phyloP scores from a whole-genome alignment of 441 rosid genomes.

The Adansonia gregorii region DNA sequence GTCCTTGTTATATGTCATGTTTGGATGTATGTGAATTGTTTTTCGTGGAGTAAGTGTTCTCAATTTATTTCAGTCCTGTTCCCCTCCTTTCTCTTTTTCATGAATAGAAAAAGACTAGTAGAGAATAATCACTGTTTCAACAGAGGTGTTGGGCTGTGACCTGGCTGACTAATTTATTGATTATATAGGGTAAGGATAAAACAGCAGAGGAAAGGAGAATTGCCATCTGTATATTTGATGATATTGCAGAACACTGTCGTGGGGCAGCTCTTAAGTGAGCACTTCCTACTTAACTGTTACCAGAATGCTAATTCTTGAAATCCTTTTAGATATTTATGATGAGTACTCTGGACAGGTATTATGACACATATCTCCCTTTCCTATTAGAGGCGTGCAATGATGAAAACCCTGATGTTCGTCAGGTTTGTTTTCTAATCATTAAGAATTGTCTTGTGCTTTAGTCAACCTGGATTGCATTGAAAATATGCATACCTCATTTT shows the following conservation, averaged over 20 bases:
- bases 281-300: conserved; percentile 9
- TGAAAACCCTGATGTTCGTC: conserved; percentile 61
- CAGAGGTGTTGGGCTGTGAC: neutral
- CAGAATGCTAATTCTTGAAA: conserved; percentile 7
- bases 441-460: conserved; percentile 16
- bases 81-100: neutral
- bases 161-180: conserved; percentile 21
- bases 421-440: conserved; percentile 40
- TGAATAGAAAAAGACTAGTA: neutral
- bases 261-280: conserved; percentile 60
- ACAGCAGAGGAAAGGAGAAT: conserved; percentile 67
- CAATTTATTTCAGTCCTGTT: neutral
- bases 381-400: conserved; percentile 65
- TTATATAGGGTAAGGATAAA: conserved; percentile 57
- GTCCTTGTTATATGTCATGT: neutral
- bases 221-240: conserved; percentile 67
- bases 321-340: conserved; percentile 1
- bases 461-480: conserved; percentile 9
- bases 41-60: conserved; percentile 13
- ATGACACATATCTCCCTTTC: conserved; percentile 63
- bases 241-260: conserved; percentile 62
- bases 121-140: neutral
- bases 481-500: conserved; percentile 15
- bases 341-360: conserved; percentile 45
- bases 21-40: conserved; percentile 4